Conservation (phyloP, 192 early-diverging fungal genomes). For the Coemansia erecta region DNA sequence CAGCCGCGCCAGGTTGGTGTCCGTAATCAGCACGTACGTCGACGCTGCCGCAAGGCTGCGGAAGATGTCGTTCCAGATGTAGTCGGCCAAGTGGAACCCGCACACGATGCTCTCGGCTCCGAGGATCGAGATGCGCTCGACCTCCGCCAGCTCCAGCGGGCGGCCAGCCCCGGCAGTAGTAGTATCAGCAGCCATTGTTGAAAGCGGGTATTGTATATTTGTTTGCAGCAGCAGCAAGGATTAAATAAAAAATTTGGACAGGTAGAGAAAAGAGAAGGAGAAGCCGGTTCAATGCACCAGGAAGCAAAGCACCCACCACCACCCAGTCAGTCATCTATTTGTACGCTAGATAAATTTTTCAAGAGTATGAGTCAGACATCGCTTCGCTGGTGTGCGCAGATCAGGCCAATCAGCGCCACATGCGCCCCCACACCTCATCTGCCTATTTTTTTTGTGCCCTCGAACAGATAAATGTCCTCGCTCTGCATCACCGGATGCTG, state of each 20-base stretch:
- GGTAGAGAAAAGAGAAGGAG: neutral
- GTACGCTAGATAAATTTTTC: no score
- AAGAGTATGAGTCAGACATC: neutral
- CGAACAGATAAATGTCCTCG: conserved; percentile 46
- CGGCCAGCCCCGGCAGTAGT: conserved; percentile 12
- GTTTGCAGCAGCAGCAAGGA: neutral
- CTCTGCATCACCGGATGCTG: conserved; percentile 37
- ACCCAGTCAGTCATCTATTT: no score
- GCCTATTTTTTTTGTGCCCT: neutral
- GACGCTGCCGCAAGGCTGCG: conserved; percentile 64
- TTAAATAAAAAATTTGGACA: neutral
- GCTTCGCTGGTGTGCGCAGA: neutral
- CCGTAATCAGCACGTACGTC: conserved; percentile 86
- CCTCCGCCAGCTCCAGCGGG: conserved; percentile 48
- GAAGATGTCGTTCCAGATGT: conserved; percentile 73
- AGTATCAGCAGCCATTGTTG: conserved; percentile 1
- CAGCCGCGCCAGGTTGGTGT: conserved; percentile 75
- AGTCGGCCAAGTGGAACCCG: conserved; percentile 76
- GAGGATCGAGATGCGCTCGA: conserved; percentile 80
- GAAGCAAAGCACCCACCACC: no score
- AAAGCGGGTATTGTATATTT: neutral
- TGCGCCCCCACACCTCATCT: neutral
- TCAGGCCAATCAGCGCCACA: conserved; percentile 9
- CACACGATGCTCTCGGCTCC: conserved; percentile 83
- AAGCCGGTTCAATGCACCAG: neutral